Percentiles rank a stretch among this genome's conserved stretches.
phyloP scores from a whole-genome alignment of 2,329 filamentous ascomycete genomes.

The Sphaerulina populicola region DNA sequence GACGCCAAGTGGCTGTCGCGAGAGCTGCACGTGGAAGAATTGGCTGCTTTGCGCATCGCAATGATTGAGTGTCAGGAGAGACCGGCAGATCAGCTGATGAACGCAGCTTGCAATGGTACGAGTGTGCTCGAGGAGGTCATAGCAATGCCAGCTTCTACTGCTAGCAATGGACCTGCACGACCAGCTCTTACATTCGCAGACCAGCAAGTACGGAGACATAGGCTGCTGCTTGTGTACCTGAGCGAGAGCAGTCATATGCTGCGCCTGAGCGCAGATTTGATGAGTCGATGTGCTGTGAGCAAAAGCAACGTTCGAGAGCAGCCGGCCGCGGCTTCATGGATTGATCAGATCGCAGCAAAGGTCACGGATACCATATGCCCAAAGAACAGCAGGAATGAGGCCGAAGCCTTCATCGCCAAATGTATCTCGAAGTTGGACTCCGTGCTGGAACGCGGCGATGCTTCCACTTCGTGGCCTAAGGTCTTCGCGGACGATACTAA shows the following conservation, averaged over 20 bases:
- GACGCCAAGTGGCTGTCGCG: constrained; percentile 82
- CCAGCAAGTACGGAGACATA: constrained; percentile 27
- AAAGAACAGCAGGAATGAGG: constrained; percentile 6
- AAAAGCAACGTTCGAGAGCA: constrained; percentile 13
- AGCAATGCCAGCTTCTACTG: constrained; percentile 16
- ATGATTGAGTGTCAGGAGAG: constrained; percentile 78
- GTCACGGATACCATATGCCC: constrained; percentile 17
- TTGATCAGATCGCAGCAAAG: constrained; percentile 20
- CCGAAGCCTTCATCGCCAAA: constrained; percentile 15
- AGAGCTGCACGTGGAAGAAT: constrained; percentile 67
- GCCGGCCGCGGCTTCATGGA: constrained; percentile 16
- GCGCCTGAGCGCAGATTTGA: constrained; percentile 20
- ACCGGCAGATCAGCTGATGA: constrained; percentile 60
- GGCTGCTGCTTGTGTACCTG: constrained; percentile 23
- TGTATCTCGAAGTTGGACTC: constrained; percentile 19
- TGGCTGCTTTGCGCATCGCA: constrained; percentile 70
- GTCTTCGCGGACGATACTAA: constrained; percentile 19
- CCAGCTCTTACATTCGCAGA: constrained; percentile 18
- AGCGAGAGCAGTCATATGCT: constrained; percentile 25
- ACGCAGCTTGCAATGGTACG: constrained; percentile 31
- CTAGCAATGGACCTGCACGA: constrained; percentile 3
- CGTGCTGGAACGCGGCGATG: constrained; percentile 24
- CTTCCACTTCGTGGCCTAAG: constrained; percentile 28
- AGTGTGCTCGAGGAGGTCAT: constrained; percentile 7
- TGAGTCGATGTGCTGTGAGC: constrained; percentile 18